Evolutionary conservation across 306 rosid species (phyloP), one percentile per base, ranked within the genome.

Genomic region (Alnus rubra): DNA sequence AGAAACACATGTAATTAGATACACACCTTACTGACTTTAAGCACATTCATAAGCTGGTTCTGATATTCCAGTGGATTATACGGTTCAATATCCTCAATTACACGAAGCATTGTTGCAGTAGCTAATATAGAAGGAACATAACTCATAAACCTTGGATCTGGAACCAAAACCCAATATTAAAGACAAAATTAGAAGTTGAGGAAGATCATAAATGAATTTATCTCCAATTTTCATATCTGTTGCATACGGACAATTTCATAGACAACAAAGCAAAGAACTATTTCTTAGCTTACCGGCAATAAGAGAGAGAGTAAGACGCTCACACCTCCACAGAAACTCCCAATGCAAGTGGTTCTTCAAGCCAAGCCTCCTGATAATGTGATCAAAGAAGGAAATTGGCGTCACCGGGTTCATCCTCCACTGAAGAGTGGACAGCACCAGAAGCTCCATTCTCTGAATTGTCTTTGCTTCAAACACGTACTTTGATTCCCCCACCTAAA

Each of bases 401-500:
- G 97, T 95, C 71, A 95, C 92, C 5, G 94, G 98, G 83, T 88
- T 88, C 98, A 91, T 88, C 92, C 90, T 90, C 98, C 98, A 95
- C 74, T 88, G 74, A 49, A 95, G 97, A 72, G 98, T 88, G 4
- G 98, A 88, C 55, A 92, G 83, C 80, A 95, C 96, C 69, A 95
- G 75, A 76, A 95, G 96, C 87, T 95, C 98, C 98, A 95, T 95
- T 92, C 98, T 91, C 77, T 88, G 93, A 42, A 95, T 85, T 60
- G 93, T 91, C 82, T 89, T 95, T 2, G 97, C 94, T 71, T 91
- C 96, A 81, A 95, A 95, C 68, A 91, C 82, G 52, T 79, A 92
- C 76, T 87, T 92, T 2, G 97, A 86, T 72, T 88, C 94, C 76
- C 87, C 96, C 76, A 88, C 96, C 98, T 95, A 78, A 84, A 82